Percentiles rank a stretch among this genome's conserved stretches.
Conservation (phyloP, 1,284 basidiomycete species). For the Chalciporus sp. region DNA sequence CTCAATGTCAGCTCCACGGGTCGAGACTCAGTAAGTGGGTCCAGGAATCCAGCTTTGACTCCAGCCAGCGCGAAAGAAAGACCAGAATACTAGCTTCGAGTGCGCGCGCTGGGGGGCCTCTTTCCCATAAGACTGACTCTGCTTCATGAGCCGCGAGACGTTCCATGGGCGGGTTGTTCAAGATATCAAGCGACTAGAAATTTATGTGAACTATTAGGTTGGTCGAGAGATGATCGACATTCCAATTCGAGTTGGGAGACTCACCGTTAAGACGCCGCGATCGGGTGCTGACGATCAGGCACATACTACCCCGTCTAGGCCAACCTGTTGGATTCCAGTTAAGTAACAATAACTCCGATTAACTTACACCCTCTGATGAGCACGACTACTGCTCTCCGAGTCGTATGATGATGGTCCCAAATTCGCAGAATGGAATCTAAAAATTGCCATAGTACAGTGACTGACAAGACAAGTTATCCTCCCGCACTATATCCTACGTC, state of each 20-base stretch:
- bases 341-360: not conserved
- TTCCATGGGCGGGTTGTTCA: not conserved
- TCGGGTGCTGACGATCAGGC: not conserved
- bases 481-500: slow-evolving; percentile 27
- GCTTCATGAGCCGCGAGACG: not conserved
- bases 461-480: slow-evolving; percentile 18
- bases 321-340: not conserved
- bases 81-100: not conserved
- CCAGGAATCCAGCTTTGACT: slow-evolving; percentile 17
- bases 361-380: not conserved
- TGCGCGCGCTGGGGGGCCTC: no score
- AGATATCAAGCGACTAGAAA: not conserved
- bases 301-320: not conserved
- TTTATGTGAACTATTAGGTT: not conserved
- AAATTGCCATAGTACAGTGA: slow-evolving; percentile 22
- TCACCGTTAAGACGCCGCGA: slow-evolving; percentile 10
- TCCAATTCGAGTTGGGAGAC: slow-evolving; percentile 14
- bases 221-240: slow-evolving; percentile 17
- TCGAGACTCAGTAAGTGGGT: not conserved
- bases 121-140: not conserved
- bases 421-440: slow-evolving; percentile 13
- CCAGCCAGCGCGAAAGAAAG: not conserved
- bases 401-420: not conserved
- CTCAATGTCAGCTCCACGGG: slow-evolving; percentile 19
- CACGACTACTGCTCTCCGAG: not conserved